phyloP scores from a whole-genome alignment of 2,329 filamentous ascomycete species.

The Eurotiales sp. region DNA sequence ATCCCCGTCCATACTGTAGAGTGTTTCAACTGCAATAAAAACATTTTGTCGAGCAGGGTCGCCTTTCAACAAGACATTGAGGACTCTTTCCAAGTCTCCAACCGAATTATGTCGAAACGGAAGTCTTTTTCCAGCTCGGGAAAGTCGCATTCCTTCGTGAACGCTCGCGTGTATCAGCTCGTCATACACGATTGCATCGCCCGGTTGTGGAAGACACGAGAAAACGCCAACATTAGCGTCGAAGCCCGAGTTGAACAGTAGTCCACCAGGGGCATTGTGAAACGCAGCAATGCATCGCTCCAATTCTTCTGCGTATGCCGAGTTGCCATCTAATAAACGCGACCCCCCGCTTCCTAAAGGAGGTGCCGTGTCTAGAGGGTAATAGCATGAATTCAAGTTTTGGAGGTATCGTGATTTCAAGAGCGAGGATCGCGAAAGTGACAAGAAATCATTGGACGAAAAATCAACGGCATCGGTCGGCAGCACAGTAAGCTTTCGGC shows the following conservation, averaged over 20 bases:
- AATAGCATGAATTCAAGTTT: constrained; percentile 3
- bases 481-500: constrained; percentile 47
- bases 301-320: constrained; percentile 54
- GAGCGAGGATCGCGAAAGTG: constrained; percentile 40
- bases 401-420: constrained; percentile 7
- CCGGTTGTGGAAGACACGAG: constrained; percentile 56
- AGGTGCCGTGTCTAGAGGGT: neutral
- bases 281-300: constrained; percentile 58
- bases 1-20: constrained; percentile 85
- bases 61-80: constrained; percentile 28
- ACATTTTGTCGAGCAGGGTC: constrained; percentile 50
- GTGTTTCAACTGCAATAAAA: constrained; percentile 65
- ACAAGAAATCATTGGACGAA: constrained; percentile 64
- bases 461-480: constrained; percentile 51
- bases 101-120: constrained; percentile 49
- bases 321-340: constrained; percentile 64
- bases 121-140: constrained; percentile 49
- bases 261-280: constrained; percentile 54
- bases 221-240: constrained; percentile 65
- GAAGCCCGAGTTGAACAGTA: constrained; percentile 63
- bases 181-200: constrained; percentile 66
- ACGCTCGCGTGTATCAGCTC: constrained; percentile 73
- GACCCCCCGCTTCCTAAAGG: constrained; percentile 24
- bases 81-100: constrained; percentile 32
- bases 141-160: constrained; percentile 70